phyloP scores from a whole-genome alignment of 129 eudicot genomes.

The Daucus carota region DNA sequence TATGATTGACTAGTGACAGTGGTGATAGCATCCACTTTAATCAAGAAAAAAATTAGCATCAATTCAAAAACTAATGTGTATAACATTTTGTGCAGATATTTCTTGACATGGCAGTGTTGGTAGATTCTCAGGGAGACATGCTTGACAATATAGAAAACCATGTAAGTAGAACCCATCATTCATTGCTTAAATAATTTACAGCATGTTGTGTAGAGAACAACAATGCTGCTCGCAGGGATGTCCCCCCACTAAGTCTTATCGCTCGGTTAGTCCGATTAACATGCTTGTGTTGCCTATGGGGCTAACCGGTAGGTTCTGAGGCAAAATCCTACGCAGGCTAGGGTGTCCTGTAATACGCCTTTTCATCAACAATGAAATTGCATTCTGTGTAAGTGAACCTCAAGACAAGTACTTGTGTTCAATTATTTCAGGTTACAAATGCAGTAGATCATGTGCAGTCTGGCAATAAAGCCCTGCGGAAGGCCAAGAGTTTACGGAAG shows the following conservation, averaged over 20 bases:
- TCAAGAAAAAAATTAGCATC: background rate
- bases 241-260: too few species aligned
- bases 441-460: constrained; percentile 94
- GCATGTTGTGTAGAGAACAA: background rate
- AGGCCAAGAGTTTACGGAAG: constrained; percentile 68
- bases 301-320: too few species aligned
- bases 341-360: too few species aligned
- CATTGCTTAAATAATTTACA: background rate
- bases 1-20: background rate
- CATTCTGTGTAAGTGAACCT: background rate
- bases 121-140: constrained; percentile 95
- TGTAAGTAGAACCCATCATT: constrained; percentile 26
- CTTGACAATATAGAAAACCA: constrained; percentile 92
- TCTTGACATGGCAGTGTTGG: constrained; percentile 88
- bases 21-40: background rate
- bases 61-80: background rate
- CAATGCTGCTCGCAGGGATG: too few species aligned
- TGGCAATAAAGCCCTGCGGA: constrained; percentile 73
- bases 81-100: constrained; percentile 51
- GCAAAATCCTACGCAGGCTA: too few species aligned
- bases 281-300: too few species aligned
- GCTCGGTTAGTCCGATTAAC: too few species aligned
- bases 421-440: constrained; percentile 50
- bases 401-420: background rate
- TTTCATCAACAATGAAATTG: background rate